Base-by-base conservation (phyloP, 768 basidiomycete species). In the Aureoboletus auriporus region DNA sequence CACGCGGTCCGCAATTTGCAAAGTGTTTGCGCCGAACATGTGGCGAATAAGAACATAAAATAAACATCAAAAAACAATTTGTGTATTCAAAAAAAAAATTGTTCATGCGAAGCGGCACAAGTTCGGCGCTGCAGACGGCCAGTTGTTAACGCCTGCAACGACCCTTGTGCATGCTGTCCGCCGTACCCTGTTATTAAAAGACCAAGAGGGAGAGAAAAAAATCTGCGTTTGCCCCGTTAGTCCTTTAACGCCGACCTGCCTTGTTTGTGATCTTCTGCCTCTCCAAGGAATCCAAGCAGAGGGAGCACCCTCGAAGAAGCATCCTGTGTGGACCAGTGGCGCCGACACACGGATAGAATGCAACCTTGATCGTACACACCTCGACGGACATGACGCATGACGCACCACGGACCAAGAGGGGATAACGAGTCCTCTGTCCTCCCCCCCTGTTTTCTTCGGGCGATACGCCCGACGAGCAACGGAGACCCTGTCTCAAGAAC, bases 341-440 rank as follows among this genome's bases (percentile, higher is more conserved):
- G 57, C 40, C 20, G 46, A 41, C 48, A 43, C 54, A 62, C 50
- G 46, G 53, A 44, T 33, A 39, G 45, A 49, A 44, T 46, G 47
- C 41, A 51, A 11, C 44, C 38, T 47, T 39, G 43, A 44, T 39
- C 12, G 27, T 46, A 39, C 43, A 47, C 43, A 41, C 30, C n/a
- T 41, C 16, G 34, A 53, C 57, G 57, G 54, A 55, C 30, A 60
- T 60, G 60, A 59, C 28, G 50, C 57, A 45, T 63, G 61, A 60
- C 34, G 51, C 57, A 45, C 23, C 20, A 39, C 26, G 46, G 42
- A 39, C 39, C 42, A 41, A 16, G 16, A 33, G 30, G 45, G 33
- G 33, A 46, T 31, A n/a, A 47, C 26, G 7, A n/a, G 35, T 17
- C 38, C 41, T 33, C 31, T 33, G 9, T 33, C 31, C 31, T 33